Evolutionary conservation across 2,329 filamentous ascomycete genomes (phyloP).

Genomic region (Colletotrichum sidae): DNA sequence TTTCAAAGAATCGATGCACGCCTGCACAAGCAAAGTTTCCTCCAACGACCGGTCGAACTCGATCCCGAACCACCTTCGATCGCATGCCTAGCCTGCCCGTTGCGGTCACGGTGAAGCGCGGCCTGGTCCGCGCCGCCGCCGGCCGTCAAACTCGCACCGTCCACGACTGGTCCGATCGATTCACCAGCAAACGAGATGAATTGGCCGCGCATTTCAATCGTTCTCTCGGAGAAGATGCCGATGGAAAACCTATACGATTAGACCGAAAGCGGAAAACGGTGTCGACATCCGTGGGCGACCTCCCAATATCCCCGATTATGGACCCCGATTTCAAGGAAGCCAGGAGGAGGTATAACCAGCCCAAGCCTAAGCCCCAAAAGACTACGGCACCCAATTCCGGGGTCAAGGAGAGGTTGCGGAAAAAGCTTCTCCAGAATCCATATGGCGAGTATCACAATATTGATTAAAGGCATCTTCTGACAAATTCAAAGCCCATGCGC

Average conservation of each 20-base stretch:
- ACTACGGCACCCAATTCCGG: conserved; percentile 19
- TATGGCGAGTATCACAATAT: conserved; percentile 63
- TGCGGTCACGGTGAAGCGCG: not conserved
- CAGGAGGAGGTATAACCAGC: conserved; percentile 54
- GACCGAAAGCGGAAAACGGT: conserved; percentile 56
- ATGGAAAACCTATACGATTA: conserved; percentile 48
- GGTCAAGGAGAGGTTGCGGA: conserved; percentile 61
- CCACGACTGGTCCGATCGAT: not conserved
- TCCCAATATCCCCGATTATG: conserved; percentile 68
- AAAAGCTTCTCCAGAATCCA: conserved; percentile 69
- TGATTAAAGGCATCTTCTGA: conserved; percentile 7
- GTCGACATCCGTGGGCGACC: conserved; percentile 55
- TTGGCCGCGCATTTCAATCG: conserved; percentile 44
- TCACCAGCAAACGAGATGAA: not conserved
- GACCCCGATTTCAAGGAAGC: conserved; percentile 61
- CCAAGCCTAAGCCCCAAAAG: conserved; percentile 46
- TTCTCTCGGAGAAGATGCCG: conserved; percentile 45
- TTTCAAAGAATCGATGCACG: conserved; percentile 3
- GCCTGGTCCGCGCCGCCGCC: not conserved
- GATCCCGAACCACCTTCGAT: no score
- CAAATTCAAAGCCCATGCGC: conserved; percentile 63
- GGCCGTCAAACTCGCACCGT: not conserved
- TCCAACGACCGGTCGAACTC: not conserved
- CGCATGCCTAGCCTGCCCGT: no score
- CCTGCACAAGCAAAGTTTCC: not conserved